Evolutionary conservation across 2,329 filamentous ascomycete genomes (phyloP), one percentile per base, ranked within the genome.

Genomic region (Macrophomina pseudophaseolina): DNA sequence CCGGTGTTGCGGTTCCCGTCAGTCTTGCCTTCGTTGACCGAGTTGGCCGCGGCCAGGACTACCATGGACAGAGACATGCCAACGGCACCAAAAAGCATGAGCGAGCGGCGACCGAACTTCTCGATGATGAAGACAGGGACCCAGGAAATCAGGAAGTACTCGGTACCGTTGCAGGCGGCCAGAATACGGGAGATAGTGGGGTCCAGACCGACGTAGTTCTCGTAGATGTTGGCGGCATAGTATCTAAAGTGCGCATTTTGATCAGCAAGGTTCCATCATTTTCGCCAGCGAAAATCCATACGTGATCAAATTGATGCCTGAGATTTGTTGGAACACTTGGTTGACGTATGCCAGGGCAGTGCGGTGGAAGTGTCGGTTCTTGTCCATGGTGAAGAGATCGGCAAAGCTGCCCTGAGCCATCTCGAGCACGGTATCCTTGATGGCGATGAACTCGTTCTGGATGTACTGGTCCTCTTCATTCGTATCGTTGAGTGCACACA

Each of bases 361-460:
- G 65, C 85, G 84, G 75, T 87, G 85, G 68, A 87, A 80, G 74
- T 87, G 83, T 49, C 84, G 81, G 72, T 87, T 80, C 68, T 85
- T 83, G 68, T 79, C 81, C 81, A 86, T 86, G 68, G 83, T 87
- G 75, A 88, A 88, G 67, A 88, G 81, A 69, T 88, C 86, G 5
- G 75, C 74, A 76, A 88, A 88, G 32, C 78, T 80, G 32, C 83
- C 78, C 76, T 85, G 71, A 0, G 74, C 73, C 75, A 78, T 78
- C 65, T 78, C 76, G 42, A 77, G 72, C 4, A 75, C 76, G 4
- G 77, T 76, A 60, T 79, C 77, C 66, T 77, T 78, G 30, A 78
- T 74, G 23, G 75, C 77, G 48, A 71, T 68, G 66, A 78, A 75
- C 30, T 79, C 77, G 49, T 69, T 71, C 35, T 75, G 71, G n/a